A percentile compares a stretch with the other conserved stretches of the same genome.
Conservation (phyloP, 1,284 basidiomycete species). For the Tilletiopsis washingtonensis region DNA sequence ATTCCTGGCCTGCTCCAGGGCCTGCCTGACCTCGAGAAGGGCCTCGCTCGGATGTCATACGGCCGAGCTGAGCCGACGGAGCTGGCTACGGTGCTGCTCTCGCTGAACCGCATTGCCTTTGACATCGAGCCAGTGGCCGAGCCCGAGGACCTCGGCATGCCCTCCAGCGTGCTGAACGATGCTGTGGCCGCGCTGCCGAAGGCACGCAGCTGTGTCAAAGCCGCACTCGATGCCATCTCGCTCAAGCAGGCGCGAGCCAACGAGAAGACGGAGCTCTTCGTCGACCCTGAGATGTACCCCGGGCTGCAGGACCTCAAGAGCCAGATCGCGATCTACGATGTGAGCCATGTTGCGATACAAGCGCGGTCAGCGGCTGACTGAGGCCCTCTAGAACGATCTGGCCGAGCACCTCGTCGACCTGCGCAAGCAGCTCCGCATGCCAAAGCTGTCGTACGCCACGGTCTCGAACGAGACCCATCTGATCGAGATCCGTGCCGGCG, state of each 20-base stretch:
- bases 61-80: slow-evolving; percentile 75
- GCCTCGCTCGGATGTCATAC: slow-evolving; percentile 80
- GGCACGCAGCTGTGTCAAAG: slow-evolving; percentile 56
- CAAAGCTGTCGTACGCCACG: slow-evolving; percentile 66
- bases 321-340: slow-evolving; percentile 52
- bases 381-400: slow-evolving; percentile 63
- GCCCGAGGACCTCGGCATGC: slow-evolving; percentile 52
- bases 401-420: slow-evolving; percentile 63
- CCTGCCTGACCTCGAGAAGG: slow-evolving; percentile 80
- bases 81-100: slow-evolving; percentile 65
- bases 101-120: slow-evolving; percentile 65
- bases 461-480: slow-evolving; percentile 51
- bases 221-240: slow-evolving; percentile 59
- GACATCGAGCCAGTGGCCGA: slow-evolving; percentile 57
- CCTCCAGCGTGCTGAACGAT: slow-evolving; percentile 59
- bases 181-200: slow-evolving; percentile 64
- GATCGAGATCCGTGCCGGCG: slow-evolving; percentile 56
- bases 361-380: too few relatives aligned
- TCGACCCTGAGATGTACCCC: slow-evolving; percentile 63
- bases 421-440: slow-evolving; percentile 65
- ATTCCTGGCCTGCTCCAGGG: slow-evolving; percentile 56
- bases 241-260: slow-evolving; percentile 63
- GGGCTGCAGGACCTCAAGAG: slow-evolving; percentile 56
- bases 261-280: slow-evolving; percentile 67
- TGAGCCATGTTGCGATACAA: too few relatives aligned